A percentile compares a stretch with the other conserved stretches of the same genome.
Conservation (phyloP, 2,329 filamentous ascomycete species). For the Stemphylium vesicarium region DNA sequence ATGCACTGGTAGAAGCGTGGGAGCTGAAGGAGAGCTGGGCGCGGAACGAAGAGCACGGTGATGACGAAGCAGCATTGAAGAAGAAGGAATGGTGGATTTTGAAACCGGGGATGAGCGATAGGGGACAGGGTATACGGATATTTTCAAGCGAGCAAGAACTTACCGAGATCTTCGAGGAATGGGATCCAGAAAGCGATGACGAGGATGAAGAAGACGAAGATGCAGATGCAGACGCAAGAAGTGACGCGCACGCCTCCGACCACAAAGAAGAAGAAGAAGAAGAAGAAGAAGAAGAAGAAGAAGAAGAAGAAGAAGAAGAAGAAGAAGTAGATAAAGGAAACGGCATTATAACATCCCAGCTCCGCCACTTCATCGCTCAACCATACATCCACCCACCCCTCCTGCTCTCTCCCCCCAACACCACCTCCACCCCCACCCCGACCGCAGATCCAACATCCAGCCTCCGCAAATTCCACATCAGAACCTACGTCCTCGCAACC, state of each 20-base stretch:
- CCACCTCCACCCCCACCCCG: too few species aligned
- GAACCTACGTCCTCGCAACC: slow-evolving; percentile 84
- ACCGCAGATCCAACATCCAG: not conserved
- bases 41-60: slow-evolving; percentile 62
- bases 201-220: slow-evolving; percentile 58
- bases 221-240: slow-evolving; percentile 47
- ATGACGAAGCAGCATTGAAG: slow-evolving; percentile 24
- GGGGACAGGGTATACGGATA: slow-evolving; percentile 88
- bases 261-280: slow-evolving; percentile 45
- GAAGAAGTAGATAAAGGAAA: slow-evolving; percentile 48
- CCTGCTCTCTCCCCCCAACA: slow-evolving; percentile 60
- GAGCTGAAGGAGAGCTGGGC: slow-evolving; percentile 81
- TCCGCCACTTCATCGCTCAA: slow-evolving; percentile 95
- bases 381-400: slow-evolving; percentile 92
- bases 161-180: slow-evolving; percentile 86
- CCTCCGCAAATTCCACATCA: slow-evolving; percentile 88
- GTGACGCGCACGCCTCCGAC: slow-evolving; percentile 34
- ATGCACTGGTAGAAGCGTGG: slow-evolving; percentile 87
- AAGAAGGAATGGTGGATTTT: slow-evolving; percentile 91
- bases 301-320: slow-evolving; percentile 43
- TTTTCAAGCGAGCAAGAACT: slow-evolving; percentile 86
- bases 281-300: slow-evolving; percentile 45
- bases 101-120: slow-evolving; percentile 96
- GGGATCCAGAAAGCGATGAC: slow-evolving; percentile 78
- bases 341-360: slow-evolving; percentile 81